Base-by-base conservation (phyloP, 495 filamentous ascomycete genomes). In the Penicillium roqueforti region DNA sequence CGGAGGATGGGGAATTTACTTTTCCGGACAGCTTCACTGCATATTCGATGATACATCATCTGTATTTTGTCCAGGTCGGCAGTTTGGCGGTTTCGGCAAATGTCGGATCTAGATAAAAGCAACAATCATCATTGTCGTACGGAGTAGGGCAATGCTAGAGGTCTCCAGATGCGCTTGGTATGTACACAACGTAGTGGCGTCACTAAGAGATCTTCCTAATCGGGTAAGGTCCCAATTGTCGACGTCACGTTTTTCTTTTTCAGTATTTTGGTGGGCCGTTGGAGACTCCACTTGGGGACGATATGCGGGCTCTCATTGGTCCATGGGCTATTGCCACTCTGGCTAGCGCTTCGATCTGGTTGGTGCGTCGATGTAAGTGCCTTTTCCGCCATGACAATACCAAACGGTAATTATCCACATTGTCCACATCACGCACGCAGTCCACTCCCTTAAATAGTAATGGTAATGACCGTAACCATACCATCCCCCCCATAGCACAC, bases 291-390 rank as follows among this genome's bases (percentile, higher is more conserved):
- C 19, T 38, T 49, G 28, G 8, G 8, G 11, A 26, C 4, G 34
- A 43, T 53, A 26, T 56, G 25, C 19, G 28, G 7, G 20, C 34
- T 34, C 0, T 41, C 20, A 69, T 71, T 68, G 68, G 68, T 13
- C 19, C 3, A 4, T 9, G 47, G n/a, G 7, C 25, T 29, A 23
- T 49, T 42, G 51, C 41, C 45, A 72, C 56, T 69, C 63, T 62
- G 72, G 72, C 66, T 55, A 45, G 34, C 36, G 55, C 39, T 22
- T 43, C 3, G 10, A 22, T 39, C 29, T 64, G 60, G 42, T 58
- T 70, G 67, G 67, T 67, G 68, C 67, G 63, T 73, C 68, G 69
- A 58, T 45, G 54, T 63, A 62, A 18, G 60, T 51, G 60, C 20
- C 52, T 34, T 41, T 22, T 16, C n/a, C 44, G n/a, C 13, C 13